Base-by-base conservation (phyloP, 2,329 filamentous ascomycete genomes). In the Pseudogymnoascus sp. region DNA sequence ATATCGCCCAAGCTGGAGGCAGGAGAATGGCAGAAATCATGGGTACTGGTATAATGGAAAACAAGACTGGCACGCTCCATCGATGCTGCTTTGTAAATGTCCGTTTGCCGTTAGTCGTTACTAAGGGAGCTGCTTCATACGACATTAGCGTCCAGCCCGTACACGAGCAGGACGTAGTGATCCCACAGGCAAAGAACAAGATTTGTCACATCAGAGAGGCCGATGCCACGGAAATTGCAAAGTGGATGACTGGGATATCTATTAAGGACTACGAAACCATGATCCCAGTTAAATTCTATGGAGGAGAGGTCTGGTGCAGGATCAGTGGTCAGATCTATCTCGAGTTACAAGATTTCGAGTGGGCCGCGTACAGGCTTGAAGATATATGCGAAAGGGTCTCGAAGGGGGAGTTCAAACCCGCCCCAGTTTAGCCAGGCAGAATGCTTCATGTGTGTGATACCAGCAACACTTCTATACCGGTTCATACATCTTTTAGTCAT, bases 261-360 rank as follows among this genome's bases (percentile, higher is more conserved):
- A 74, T 85, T 15, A 70, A 77, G 0, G 82, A 88, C n/a, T 83
- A 86, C 73, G 80, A 87, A 62, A 95, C 91, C 0, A 93, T 91
- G 70, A 76, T 95, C 60, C 80, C 87, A 0, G 71, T 90, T 2
- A 85, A 85, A 63, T 75, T 80, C 9, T 85, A 92, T 68, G 80
- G 76, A 0, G 82, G 81, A 0, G 79, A 80, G 63, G 83, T 87
- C 72, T 96, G 89, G 89, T 79, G 82, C 0, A 79, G 93, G 59
- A 71, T 96, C 56, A 92, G 88, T 71, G 90, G 84, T 13, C 91
- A 96, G 79, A 82, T 95, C 0, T 97, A 93, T 72, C 76, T 97
- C n/a, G 90, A 90, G 26, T 72, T 88, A 67, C 80, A 80, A 13
- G 92, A 97, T 74, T 96, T 95, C 71, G 83, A 88, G 72, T 90